Base-by-base conservation (phyloP, 83 land plant genomes). In the Diphasiastrum complanatum region DNA sequence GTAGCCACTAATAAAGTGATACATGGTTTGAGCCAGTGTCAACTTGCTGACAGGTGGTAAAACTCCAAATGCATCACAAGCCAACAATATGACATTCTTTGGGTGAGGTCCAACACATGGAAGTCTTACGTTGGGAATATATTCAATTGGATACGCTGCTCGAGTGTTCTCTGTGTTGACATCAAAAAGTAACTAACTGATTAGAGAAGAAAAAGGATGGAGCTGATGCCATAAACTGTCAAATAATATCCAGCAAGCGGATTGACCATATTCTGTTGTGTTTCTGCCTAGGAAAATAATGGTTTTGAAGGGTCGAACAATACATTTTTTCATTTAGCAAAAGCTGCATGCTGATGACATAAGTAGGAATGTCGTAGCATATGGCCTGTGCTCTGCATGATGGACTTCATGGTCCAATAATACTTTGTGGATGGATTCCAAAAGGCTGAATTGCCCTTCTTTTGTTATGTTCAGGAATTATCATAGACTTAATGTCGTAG, bases 1-100 rank as follows among this genome's bases (percentile, higher is more conserved):
- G 51, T 67, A 67, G 36, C 70, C 70, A 24, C 70, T 67, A 63
- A 67, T 67, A 50, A 67, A 67, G 70, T 67, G 70, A 34, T 67
- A 67, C 70, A 67, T 67, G 3, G 70, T 67, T 36, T 67, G 70
- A 24, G 70, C 33, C 35, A 43, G 66, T 3, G 70, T 58, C 51
- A 67, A 34, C 66, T 67, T 67, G 70, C 70, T 67, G 35, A 67
- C 70, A 19, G 70, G 70, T 1, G 70, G 70, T 34, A 67, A 32
- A 22, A 67, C 70, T 0, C 70, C 70, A 47, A 67, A 67, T 1
- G 70, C 70, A 31, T 67, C 70, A 32, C 70, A 67, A 10, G 70
- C 64, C 14, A 67, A 51, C 62, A 67, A 31, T 14, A 67, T 67
- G 3, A 67, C 48, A 47, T 67, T 67, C 66, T 67, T 67, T 23